Evolutionary conservation across 208 protist species (phyloP), one percentile per base, ranked within the genome.

Genomic region (Acanthamoeba lenticulata): DNA sequence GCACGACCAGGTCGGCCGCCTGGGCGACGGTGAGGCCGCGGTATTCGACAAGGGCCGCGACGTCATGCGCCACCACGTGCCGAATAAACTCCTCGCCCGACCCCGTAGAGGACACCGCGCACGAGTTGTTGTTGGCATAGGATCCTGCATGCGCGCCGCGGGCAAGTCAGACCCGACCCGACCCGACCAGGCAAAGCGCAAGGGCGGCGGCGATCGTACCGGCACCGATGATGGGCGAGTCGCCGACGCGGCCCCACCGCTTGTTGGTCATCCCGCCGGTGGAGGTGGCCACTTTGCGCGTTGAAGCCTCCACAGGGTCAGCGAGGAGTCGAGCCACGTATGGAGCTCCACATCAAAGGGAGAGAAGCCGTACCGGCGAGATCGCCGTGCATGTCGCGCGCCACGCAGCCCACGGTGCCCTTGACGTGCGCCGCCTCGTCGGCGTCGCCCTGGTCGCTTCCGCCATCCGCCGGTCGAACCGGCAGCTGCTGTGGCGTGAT

Each of bases 231-330:
- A 97, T 92, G 24, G 96, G 96, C 29, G 83, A 95, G 94, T 97
- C 96, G 47, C 96, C 96, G 17, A 97, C 65, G 57, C 96, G 94
- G 17, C 96, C 95, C 36, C 24, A 27, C 72, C 74, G 89, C 90
- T 97, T 97, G 92, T 96, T 96, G n/a, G 96, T 96, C 95, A 95
- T 96, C 38, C 96, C 96, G 57, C 96, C 96, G 17, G 96, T 97
- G n/a, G 93, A 95, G 6, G 95, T 96, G 5, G 96, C 96, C 42
- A 94, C 44, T 81, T n/a, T 65, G 21, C 57, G 24, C 19, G 24
- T 65, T 65, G 24, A 65, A 65, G 21, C 19, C 19, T n/a, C 57
- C 19, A n/a, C 24, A 65, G 24, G 57, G 21, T 24, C 57, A 24
- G 57, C 19, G 57, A 65, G 57, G 24, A 24, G 57, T n/a, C 24